These are phyloP conservation scores for Solanum medicagineum DNA, from an alignment of 257 asterid species.

Conservation along the genomic window DNA sequence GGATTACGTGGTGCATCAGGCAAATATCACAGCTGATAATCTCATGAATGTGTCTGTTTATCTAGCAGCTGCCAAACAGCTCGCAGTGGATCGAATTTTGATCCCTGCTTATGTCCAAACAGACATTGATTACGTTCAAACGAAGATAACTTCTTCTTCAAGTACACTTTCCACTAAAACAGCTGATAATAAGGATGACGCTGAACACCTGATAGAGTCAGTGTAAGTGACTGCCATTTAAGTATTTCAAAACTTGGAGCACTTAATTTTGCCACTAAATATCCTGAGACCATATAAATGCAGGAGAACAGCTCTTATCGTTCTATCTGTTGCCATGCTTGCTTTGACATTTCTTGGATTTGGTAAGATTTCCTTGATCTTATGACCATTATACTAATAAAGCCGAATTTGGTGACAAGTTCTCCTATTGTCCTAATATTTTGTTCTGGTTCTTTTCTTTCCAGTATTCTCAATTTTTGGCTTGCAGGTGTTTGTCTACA, in stretches of 20 bases:
- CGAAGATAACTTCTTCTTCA: constrained; percentile 60
- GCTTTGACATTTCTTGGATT: constrained; percentile 70
- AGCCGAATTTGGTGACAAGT: not conserved
- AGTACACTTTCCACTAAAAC: constrained; percentile 45
- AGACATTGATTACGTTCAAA: constrained; percentile 57
- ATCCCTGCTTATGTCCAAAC: constrained; percentile 57
- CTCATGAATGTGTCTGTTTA: constrained; percentile 8
- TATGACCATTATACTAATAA: not conserved
- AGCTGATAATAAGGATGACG: constrained; percentile 37
- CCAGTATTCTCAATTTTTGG: constrained; percentile 29
- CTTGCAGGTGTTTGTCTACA: constrained; percentile 13
- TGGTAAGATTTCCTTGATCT: constrained; percentile 20
- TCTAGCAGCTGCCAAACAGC: constrained; percentile 19
- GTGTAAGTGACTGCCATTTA: constrained; percentile 34
- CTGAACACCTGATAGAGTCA: constrained; percentile 30
- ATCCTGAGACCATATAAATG: constrained; percentile 1
- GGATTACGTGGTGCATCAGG: constrained; percentile 11
- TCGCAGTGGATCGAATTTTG: constrained; percentile 38
- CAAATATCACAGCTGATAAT: constrained; percentile 2
- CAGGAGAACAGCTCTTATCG: constrained; percentile 82
- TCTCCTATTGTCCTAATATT: not conserved
- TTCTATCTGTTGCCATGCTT: constrained; percentile 79
- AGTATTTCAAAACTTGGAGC: not conserved
- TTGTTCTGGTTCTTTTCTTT: not conserved
- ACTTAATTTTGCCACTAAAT: not conserved